These are phyloP conservation scores for Suillus americanus DNA, from an alignment of 768 basidiomycete species.

Conservation along the genomic window DNA sequence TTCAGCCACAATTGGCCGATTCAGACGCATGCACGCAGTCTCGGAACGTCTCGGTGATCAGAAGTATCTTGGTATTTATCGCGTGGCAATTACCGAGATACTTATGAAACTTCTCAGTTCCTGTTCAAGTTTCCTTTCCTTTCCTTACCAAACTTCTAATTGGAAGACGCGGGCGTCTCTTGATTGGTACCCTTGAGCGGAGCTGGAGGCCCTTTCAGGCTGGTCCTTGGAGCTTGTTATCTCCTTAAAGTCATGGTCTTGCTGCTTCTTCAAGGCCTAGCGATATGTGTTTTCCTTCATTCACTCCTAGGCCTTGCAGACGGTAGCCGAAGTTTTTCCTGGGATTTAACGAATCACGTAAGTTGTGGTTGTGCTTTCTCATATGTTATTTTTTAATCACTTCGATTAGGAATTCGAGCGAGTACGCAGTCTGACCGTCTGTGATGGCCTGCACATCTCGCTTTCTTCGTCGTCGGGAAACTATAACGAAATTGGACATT, in stretches of 20 bases:
- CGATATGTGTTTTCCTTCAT: conserved; percentile 1
- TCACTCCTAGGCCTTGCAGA: not conserved
- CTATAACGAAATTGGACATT: conserved; percentile 15
- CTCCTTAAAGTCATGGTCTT: conserved; percentile 13
- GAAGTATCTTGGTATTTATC: not conserved
- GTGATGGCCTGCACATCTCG: conserved; percentile 14
- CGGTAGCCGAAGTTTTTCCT: not conserved
- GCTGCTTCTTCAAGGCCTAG: conserved; percentile 8
- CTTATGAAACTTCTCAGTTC: conserved; percentile 7
- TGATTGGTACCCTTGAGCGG: conserved; percentile 4
- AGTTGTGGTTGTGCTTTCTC: not conserved
- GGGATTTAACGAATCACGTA: conserved; percentile 8
- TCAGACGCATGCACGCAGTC: not conserved
- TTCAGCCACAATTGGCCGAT: not conserved
- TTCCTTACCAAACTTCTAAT: conserved; percentile 8
- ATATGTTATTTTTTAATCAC: not conserved
- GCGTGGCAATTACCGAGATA: not conserved
- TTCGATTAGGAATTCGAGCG: not conserved
- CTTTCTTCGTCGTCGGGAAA: conserved; percentile 1
- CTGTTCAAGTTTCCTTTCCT: not conserved
- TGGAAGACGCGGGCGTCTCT: conserved; percentile 12
- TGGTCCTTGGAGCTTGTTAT: conserved; percentile 11
- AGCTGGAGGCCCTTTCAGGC: conserved; percentile 17
- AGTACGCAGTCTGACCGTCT: conserved; percentile 12
- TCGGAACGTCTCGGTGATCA: conserved; percentile 1